These are phyloP conservation scores for Urochloa ruziziensis DNA, from an alignment of 176 grass and related monocot genomes.

Conservation along the genomic window DNA sequence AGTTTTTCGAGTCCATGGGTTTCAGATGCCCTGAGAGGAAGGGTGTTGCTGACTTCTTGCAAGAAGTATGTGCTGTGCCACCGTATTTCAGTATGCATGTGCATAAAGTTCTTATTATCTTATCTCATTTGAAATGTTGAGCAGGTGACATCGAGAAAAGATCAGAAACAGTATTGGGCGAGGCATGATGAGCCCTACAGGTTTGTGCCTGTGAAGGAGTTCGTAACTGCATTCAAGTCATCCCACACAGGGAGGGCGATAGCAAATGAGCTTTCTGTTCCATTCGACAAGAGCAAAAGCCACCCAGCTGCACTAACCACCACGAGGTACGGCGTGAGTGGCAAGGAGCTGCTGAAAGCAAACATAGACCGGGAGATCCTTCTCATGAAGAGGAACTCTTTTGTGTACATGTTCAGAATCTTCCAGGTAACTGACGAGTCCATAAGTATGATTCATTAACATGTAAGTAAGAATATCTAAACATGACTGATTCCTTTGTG, in stretches of 20 bases:
- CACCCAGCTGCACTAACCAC: neutral
- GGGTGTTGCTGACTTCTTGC: constrained; percentile 46
- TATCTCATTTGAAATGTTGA: too few species aligned
- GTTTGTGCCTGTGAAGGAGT: neutral
- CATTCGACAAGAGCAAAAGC: neutral
- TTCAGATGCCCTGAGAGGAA: constrained; percentile 66
- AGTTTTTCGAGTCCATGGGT: constrained; percentile 53
- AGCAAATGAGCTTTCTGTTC: neutral
- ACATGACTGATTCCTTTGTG: too few species aligned
- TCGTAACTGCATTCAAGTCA: neutral
- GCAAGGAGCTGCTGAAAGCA: neutral
- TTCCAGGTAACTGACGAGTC: neutral
- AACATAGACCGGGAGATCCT: neutral
- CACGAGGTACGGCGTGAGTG: neutral
- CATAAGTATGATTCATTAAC: too few species aligned
- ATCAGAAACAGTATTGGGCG: neutral
- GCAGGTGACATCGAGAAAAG: neutral
- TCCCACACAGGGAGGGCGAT: neutral
- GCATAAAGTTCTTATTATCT: too few species aligned
- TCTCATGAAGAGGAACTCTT: neutral
- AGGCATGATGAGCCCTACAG: neutral
- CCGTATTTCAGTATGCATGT: too few species aligned
- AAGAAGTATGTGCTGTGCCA: too few species aligned
- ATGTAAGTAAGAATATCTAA: too few species aligned
- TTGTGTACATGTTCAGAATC: neutral